Conservation (phyloP, 2,329 filamentous ascomycete species). For the Ophiosphaerella korrae region DNA sequence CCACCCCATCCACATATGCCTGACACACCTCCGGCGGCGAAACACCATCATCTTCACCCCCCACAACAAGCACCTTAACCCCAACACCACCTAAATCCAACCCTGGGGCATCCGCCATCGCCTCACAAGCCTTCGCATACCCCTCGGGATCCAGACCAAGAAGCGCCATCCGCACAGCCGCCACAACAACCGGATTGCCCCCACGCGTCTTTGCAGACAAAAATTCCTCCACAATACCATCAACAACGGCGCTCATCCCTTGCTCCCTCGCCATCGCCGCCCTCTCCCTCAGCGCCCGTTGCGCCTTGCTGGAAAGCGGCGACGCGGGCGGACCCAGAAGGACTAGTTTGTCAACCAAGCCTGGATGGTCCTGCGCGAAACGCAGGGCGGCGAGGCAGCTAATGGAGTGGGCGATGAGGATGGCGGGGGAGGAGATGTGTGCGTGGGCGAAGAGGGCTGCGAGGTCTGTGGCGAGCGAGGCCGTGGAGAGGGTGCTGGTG, state of each 20-base stretch:
- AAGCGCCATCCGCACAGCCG: conserved; percentile 53
- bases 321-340: conserved; percentile 56
- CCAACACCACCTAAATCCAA: conserved; percentile 39
- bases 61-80: conserved; percentile 47
- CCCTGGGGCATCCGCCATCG: conserved; percentile 50
- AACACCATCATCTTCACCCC: conserved; percentile 55
- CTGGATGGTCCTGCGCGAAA: conserved; percentile 50
- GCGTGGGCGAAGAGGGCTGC: conserved; percentile 45
- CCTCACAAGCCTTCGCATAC: conserved; percentile 61
- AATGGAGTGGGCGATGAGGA: conserved; percentile 58
- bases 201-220: conserved; percentile 47
- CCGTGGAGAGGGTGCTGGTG: conserved; percentile 51
- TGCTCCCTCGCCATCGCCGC: conserved; percentile 41
- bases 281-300: conserved; percentile 33
- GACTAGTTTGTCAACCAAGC: conserved; percentile 52
- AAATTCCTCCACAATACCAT: conserved; percentile 43
- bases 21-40: conserved; percentile 45
- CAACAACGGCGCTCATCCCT: conserved; percentile 54
- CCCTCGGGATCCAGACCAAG: conserved; percentile 58
- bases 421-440: conserved; percentile 40
- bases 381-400: conserved; percentile 56
- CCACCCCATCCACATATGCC: conserved; percentile 37
- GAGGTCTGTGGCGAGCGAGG: conserved; percentile 53
- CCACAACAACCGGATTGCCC: conserved; percentile 48
- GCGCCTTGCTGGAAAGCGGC: conserved; percentile 45